A percentile compares a stretch with the other conserved stretches of the same genome.
These are phyloP conservation scores for Diplocarpon rosae DNA, from an alignment of 2,329 filamentous ascomycete species.

Conservation along the genomic window DNA sequence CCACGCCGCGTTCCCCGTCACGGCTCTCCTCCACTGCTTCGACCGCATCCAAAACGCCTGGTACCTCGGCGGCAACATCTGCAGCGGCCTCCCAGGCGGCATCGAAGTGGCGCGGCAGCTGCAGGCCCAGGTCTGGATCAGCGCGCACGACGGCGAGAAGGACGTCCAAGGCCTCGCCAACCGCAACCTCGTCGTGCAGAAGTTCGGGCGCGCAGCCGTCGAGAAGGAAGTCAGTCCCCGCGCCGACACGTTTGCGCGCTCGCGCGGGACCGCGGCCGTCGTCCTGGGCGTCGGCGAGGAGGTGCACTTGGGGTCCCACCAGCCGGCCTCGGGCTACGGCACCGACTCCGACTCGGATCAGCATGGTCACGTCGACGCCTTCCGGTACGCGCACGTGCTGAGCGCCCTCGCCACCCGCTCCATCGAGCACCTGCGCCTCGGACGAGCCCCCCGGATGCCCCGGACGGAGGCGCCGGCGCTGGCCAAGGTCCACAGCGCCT, in stretches of 20 bases:
- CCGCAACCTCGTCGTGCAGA: conserved; percentile 37
- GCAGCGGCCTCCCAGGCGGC: conserved; percentile 44
- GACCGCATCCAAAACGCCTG: conserved; percentile 47
- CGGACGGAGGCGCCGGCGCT: not conserved
- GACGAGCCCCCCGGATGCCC: not conserved
- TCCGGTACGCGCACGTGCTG: no score
- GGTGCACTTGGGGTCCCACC: not conserved
- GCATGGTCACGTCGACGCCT: not conserved
- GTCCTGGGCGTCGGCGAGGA: conserved; percentile 25
- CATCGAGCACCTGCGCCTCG: no score
- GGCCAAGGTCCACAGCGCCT: no score
- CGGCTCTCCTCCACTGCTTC: conserved; percentile 53
- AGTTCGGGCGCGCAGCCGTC: conserved; percentile 36
- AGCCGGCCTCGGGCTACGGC: not conserved
- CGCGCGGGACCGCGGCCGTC: conserved; percentile 31
- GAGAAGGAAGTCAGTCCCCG: conserved; percentile 27
- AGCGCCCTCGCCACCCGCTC: no score
- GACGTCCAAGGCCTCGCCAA: conserved; percentile 41
- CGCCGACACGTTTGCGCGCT: conserved; percentile 16
- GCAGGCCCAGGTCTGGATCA: conserved; percentile 47
- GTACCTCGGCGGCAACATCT: conserved; percentile 50
- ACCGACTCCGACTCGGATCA: not conserved
- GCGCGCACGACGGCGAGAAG: conserved; percentile 50
- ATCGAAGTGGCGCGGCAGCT: conserved; percentile 43
- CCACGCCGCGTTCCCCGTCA: conserved; percentile 48